phyloP scores from a whole-genome alignment of 352 stramenopile genomes.

The Phytophthora crassamura region DNA sequence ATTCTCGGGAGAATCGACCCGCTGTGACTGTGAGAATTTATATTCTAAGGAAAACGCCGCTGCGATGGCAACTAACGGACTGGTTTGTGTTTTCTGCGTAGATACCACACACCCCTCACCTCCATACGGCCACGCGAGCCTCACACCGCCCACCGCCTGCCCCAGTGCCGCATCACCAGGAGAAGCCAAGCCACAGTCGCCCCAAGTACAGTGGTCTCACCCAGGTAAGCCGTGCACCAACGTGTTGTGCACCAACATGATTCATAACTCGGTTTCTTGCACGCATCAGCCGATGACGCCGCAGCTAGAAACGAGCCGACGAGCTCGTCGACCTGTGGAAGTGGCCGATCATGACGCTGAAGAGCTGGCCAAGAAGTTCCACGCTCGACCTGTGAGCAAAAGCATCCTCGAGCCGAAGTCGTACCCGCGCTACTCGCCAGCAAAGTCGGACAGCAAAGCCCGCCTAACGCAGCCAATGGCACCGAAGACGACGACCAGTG shows the following conservation, averaged over 20 bases:
- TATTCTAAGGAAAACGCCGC: neutral
- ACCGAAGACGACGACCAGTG: conserved; percentile 54
- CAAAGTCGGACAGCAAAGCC: conserved; percentile 37
- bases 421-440: conserved; percentile 34
- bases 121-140: conserved; percentile 51
- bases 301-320: conserved; percentile 69
- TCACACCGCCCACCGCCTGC: conserved; percentile 38
- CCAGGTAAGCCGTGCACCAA: no score
- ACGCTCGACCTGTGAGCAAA: conserved; percentile 67
- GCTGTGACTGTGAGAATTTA: conserved; percentile 30
- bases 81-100: conserved; percentile 7
- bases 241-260: no score
- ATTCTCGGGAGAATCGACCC: conserved; percentile 34
- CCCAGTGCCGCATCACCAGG: conserved; percentile 30
- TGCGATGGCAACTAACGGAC: conserved; percentile 4
- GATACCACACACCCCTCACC: conserved; percentile 44
- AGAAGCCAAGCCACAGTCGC: conserved; percentile 40
- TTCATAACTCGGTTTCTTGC: no score
- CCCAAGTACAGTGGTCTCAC: conserved; percentile 43
- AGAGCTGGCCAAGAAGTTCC: conserved; percentile 82
- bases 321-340: conserved; percentile 64
- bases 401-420: conserved; percentile 56
- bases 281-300: conserved; percentile 65
- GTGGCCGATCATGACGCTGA: conserved; percentile 74
- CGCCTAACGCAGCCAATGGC: conserved; percentile 51